Percentiles rank a stretch among this genome's conserved stretches.
These are phyloP conservation scores for Crotalaria pallida DNA, from an alignment of 306 rosid genomes.

Conservation along the genomic window DNA sequence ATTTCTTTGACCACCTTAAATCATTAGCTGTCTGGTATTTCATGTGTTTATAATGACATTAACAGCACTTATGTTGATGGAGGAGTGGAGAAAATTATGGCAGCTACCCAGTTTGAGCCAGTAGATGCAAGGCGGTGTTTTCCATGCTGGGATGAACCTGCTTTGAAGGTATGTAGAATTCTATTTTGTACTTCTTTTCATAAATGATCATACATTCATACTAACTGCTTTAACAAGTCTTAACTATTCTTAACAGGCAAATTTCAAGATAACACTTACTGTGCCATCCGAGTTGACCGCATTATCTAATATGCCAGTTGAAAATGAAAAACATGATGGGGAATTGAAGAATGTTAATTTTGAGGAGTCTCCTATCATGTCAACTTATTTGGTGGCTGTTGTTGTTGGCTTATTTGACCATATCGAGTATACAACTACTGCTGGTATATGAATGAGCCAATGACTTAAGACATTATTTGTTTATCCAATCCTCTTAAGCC, in stretches of 20 bases:
- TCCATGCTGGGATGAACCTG: conserved; percentile 81
- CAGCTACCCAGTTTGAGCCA: conserved; percentile 58
- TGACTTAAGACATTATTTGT: not conserved
- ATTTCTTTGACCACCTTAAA: not conserved
- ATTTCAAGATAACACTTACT: conserved; percentile 49
- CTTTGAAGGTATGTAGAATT: conserved; percentile 38
- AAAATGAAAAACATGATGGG: conserved; percentile 41
- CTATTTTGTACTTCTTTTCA: not conserved
- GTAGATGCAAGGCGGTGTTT: conserved; percentile 65
- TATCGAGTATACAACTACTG: conserved; percentile 41
- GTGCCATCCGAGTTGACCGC: conserved; percentile 53
- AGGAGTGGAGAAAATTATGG: conserved; percentile 57
- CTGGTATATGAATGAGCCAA: conserved; percentile 29
- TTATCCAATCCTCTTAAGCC: not conserved
- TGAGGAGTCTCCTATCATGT: conserved; percentile 57
- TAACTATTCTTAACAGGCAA: conserved; percentile 43
- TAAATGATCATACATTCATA: not conserved
- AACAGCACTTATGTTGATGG: conserved; percentile 45
- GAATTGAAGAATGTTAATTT: conserved; percentile 39
- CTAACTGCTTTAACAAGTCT: not conserved
- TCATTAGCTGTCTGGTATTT: not conserved
- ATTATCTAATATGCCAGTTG: conserved; percentile 62
- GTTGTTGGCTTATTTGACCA: conserved; percentile 57
- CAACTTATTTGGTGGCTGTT: conserved; percentile 61
- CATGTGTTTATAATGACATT: not conserved